Conservation (phyloP, 2,329 filamentous ascomycete species). For the Aspergillus fumigatus region DNA sequence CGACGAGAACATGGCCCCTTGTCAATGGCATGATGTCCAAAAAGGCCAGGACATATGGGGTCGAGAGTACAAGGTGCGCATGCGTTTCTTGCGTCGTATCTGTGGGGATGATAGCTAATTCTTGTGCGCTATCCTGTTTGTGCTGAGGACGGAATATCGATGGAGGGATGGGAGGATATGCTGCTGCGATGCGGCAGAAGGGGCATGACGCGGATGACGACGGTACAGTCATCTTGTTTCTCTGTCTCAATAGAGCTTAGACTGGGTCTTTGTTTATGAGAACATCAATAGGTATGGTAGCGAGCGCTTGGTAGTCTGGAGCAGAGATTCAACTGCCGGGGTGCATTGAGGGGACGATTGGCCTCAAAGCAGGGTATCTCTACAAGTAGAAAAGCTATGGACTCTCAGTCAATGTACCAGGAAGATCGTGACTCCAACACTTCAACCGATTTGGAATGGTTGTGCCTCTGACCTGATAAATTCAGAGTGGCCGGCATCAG, state of each 20-base stretch:
- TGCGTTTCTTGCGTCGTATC: conserved; percentile 12
- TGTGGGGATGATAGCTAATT: conserved; percentile 19
- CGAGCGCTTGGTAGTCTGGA: background rate
- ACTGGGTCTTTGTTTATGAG: background rate
- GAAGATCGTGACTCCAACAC: background rate
- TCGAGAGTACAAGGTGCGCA: conserved; percentile 66
- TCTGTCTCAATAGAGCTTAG: background rate
- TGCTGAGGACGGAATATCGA: conserved; percentile 18
- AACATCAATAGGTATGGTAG: background rate
- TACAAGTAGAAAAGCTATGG: background rate
- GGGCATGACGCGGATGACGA: conserved; percentile 40
- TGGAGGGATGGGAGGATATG: conserved; percentile 42
- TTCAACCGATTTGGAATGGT: no score
- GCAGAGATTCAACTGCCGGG: background rate
- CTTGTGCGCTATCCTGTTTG: background rate
- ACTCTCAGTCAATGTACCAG: background rate
- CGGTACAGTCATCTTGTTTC: conserved; percentile 9
- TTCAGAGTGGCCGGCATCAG: background rate
- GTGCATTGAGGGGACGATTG: background rate
- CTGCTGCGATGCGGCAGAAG: conserved; percentile 55
- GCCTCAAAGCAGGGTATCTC: background rate
- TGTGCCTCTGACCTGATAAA: background rate
- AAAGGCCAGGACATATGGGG: conserved; percentile 74
- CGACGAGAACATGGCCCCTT: conserved; percentile 75
- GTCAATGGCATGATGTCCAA: conserved; percentile 90